Base-by-base conservation (phyloP, 441 rosid species). In the Gossypium trilobum region DNA sequence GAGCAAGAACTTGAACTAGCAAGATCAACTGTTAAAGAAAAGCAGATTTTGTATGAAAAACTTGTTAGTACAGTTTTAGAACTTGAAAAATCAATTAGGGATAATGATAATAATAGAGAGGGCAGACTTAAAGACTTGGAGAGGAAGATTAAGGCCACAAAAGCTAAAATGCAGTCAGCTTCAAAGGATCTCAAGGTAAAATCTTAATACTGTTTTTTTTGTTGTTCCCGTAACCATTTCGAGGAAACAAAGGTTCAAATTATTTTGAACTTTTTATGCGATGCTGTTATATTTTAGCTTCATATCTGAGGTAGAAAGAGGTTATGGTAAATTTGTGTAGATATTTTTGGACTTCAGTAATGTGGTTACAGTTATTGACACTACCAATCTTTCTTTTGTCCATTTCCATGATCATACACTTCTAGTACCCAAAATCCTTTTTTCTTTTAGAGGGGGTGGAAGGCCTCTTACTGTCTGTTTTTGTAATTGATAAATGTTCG, bases 171-270 rank as follows among this genome's bases (percentile, higher is more conserved):
- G 88, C 96, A 89, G 82, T 83, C 89, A 62, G 85, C 86, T 65
- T 89, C 91, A 54, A 92, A 91, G 87, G 85, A 90, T 77, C 86
- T 95, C 77, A 95, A 95, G 95, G 99, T 91, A 75, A 65, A 79
- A 54, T 71, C 70, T 63, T 6, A 33, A 63, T 75, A 61, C 56
- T 73, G n/a, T 58, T 74, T 68, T 29, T 55, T 36, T 46, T 59
- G 20, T 70, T 5, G 22, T 33, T 17, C 64, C 39, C 10, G 4
- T 50, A 51, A 8, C 3, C 0, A 50, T 27, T 50, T 68, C 8
- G 71, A 27, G 59, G 42, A 8, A 27, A 51, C 58, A 16, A 50
- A 68, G 25, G 55, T n/a, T 27, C 17, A 29, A 27, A 5, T 6
- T 50, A 27, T 50, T 33, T 23, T 67, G 71, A 50, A 67, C 14